A percentile compares a stretch with the other conserved stretches of the same genome.
Conservation (phyloP, 176 grass and related monocot genomes). For the Chrysopogon serrulatus region DNA sequence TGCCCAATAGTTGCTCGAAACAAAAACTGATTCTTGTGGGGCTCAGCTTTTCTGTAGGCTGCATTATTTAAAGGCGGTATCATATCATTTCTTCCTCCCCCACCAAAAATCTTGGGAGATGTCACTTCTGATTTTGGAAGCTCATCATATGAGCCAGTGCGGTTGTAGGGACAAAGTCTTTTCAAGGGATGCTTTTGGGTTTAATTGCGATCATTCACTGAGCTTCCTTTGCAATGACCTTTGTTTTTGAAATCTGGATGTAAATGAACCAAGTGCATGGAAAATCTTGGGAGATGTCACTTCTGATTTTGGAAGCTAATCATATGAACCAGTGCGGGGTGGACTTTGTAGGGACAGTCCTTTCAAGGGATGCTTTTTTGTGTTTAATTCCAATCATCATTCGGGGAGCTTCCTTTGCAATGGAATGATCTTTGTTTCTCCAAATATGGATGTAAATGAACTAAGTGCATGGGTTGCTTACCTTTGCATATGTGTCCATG, state of each 20-base stretch:
- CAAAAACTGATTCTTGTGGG: constrained; percentile 44
- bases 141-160: constrained; percentile 25
- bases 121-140: constrained; percentile 29
- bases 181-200: no score
- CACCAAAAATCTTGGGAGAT: constrained; percentile 31
- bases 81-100: constrained; percentile 47
- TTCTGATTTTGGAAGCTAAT: constrained; percentile 33
- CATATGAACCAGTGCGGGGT: constrained; percentile 4
- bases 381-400: neutral
- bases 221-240: neutral
- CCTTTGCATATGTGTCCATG: neutral
- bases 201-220: no score
- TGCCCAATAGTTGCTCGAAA: constrained; percentile 51
- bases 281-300: constrained; percentile 36
- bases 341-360: constrained; percentile 37
- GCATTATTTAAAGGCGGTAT: constrained; percentile 53
- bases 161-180: constrained; percentile 28
- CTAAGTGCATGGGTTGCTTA: neutral
- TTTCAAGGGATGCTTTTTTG: constrained; percentile 14
- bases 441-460: constrained; percentile 6
- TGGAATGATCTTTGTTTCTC: neutral
- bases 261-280: neutral
- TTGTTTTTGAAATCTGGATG: neutral
- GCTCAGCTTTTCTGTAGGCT: constrained; percentile 32
- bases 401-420: neutral